phyloP scores from a whole-genome alignment of 345 rosid species.

The Eucalyptus sp. region DNA sequence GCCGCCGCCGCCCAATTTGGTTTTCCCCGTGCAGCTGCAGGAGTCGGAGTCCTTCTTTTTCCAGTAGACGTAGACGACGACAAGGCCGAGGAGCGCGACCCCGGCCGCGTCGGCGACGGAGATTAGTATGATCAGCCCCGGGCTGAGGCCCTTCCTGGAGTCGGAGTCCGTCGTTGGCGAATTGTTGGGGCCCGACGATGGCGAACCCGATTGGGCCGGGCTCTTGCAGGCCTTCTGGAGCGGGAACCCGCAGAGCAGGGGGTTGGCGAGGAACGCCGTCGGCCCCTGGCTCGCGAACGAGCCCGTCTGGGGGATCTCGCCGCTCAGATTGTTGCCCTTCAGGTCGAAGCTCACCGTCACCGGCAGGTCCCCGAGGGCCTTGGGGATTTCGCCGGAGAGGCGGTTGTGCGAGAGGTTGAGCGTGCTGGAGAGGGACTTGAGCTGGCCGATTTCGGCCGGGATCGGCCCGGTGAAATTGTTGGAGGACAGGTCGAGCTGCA shows the following conservation, averaged over 20 bases:
- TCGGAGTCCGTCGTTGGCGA: neutral
- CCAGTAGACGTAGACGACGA: constrained; percentile 79
- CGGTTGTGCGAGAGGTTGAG: constrained; percentile 78
- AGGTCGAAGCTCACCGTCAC: constrained; percentile 86
- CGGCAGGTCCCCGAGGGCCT: constrained; percentile 62
- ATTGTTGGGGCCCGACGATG: constrained; percentile 17
- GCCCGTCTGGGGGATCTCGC: constrained; percentile 87
- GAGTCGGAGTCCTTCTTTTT: constrained; percentile 69
- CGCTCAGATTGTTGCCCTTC: constrained; percentile 63
- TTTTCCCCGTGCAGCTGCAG: constrained; percentile 77
- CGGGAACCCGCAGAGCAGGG: constrained; percentile 82
- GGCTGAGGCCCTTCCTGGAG: constrained; percentile 36
- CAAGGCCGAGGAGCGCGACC: constrained; percentile 66
- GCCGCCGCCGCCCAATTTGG: constrained; percentile 39
- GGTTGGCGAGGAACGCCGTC: constrained; percentile 83
- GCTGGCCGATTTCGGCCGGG: constrained; percentile 63
- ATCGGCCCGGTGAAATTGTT: constrained; percentile 56
- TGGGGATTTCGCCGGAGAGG: constrained; percentile 68
- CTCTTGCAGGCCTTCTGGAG: constrained; percentile 66
- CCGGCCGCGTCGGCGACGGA: constrained; percentile 75
- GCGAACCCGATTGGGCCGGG: neutral
- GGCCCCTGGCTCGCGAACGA: constrained; percentile 96
- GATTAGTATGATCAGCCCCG: constrained; percentile 62
- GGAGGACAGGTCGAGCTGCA: constrained; percentile 79
- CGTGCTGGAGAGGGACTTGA: constrained; percentile 60